Base-by-base conservation (phyloP, 1,284 basidiomycete species). In the Megacollybia platyphylla region DNA sequence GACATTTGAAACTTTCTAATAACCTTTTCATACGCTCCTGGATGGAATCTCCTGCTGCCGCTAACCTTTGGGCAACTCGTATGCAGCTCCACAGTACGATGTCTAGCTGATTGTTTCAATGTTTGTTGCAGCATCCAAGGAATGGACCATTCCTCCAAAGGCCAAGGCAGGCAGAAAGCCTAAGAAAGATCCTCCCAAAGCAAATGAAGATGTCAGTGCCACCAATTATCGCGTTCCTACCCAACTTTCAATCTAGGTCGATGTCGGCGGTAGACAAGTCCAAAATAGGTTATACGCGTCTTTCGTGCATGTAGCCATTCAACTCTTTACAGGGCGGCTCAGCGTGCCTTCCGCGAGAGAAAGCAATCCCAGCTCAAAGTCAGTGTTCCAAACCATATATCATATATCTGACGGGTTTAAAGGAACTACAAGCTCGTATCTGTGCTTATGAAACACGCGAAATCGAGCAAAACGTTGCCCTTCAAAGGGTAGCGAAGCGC, bases 161-260 rank as follows among this genome's bases (percentile, higher is more conserved):
- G 86, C 87, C 13, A 92, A 90, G 59, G 89, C 89, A 26, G 89
- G 89, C 27, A 69, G 89, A 42, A 91, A 92, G 64, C 87, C 87
- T 34, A 88, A 87, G 68, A 84, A 78, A 50, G 85, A 86, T 49
- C 54, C 56, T 24, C 46, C 59, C 38, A 43, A 61, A 28, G 44
- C 56, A 36, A 63, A 64, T 18, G 28, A 41, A 31, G n/a, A 15
- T 29, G 65, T 64, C 18, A 64, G 64, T 37, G 62, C 65, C 24
- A 72, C 74, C 57, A 81, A 78, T 51, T 48, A 65, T 57, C 30
- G 36, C 27, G 17, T 43, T 36, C 39, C 41, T 36, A 42, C 32
- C 7, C 43, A 17, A 29, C 15, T 31, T 43, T 36, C 35, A 30
- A 37, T 10, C 40, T 32, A 74, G 61, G 54, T 62, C 36, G 78